Conservation (phyloP, 2,329 filamentous ascomycete genomes). For the Gyromitra esculenta region DNA sequence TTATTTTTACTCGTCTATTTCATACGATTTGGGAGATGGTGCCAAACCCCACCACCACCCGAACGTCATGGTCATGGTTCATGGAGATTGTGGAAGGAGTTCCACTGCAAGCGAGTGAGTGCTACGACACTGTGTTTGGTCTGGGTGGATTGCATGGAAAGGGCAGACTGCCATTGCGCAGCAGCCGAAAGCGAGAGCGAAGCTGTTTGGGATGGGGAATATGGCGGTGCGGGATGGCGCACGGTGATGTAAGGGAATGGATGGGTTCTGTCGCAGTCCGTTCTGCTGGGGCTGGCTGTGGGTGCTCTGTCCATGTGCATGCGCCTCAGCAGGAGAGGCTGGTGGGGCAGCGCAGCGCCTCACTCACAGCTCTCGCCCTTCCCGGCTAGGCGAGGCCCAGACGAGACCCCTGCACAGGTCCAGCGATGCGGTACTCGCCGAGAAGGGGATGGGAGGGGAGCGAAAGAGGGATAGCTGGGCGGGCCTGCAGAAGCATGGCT, state of each 20-base stretch:
- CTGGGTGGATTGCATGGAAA: conserved; percentile 5
- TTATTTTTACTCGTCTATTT: conserved; percentile 43
- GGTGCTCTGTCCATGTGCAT: conserved; percentile 33
- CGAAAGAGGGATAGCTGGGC: conserved; percentile 29
- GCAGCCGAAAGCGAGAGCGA: conserved; percentile 26
- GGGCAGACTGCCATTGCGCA: not conserved
- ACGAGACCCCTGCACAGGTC: conserved; percentile 34
- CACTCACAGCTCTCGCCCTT: conserved; percentile 24
- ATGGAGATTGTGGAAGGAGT: conserved; percentile 19
- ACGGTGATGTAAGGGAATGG: conserved; percentile 43
- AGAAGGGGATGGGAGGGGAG: conserved; percentile 27
- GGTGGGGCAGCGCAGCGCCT: conserved; percentile 44
- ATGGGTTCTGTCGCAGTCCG: conserved; percentile 7
- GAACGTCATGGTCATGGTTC: conserved; percentile 48
- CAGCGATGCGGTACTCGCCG: conserved; percentile 46
- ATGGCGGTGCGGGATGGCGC: conserved; percentile 42
- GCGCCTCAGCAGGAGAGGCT: conserved; percentile 49
- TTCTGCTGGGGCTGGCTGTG: conserved; percentile 11
- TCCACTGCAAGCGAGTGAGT: conserved; percentile 38
- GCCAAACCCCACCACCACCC: conserved; percentile 49
- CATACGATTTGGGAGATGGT: conserved; percentile 40
- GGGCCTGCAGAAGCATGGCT: conserved; percentile 41
- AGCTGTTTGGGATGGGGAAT: conserved; percentile 30
- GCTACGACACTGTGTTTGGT: conserved; percentile 33
- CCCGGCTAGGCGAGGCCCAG: conserved; percentile 31